Evolutionary conservation across 768 basidiomycete genomes (phyloP).

Genomic region (Leccinum incarnatum): DNA sequence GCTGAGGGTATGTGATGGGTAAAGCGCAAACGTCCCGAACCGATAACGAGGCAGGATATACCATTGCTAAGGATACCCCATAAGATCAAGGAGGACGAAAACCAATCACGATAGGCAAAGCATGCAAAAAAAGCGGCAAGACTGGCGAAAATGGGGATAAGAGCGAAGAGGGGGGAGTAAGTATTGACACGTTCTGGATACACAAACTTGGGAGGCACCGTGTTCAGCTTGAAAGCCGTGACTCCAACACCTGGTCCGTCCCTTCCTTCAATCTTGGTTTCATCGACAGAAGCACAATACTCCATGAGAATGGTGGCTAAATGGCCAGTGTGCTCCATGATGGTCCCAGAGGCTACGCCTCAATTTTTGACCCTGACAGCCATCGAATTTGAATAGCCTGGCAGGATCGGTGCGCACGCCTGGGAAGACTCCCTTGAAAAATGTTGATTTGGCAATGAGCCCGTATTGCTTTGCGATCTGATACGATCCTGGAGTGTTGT

Average conservation of each 20-base stretch:
- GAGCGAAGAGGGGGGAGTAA: slow-evolving; percentile 6
- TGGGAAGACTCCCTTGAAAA: slow-evolving; percentile 14
- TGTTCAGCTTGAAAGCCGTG: not conserved
- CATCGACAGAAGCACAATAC: not conserved
- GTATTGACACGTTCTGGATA: not conserved
- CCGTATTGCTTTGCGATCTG: slow-evolving; percentile 27
- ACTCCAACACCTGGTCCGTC: not conserved
- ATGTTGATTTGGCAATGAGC: slow-evolving; percentile 13
- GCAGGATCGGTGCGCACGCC: slow-evolving; percentile 15
- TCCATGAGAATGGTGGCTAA: slow-evolving; percentile 5
- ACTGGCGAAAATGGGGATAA: slow-evolving; percentile 20
- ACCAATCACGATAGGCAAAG: slow-evolving; percentile 25
- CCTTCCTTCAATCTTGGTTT: not conserved
- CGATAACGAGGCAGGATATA: slow-evolving; percentile 23
- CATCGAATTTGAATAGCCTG: slow-evolving; percentile 2
- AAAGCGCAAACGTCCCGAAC: slow-evolving; percentile 18
- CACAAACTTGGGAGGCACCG: not conserved
- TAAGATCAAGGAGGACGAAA: slow-evolving; percentile 25
- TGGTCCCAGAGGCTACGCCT: slow-evolving; percentile 3
- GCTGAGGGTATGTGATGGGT: slow-evolving; percentile 14
- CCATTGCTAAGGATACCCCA: slow-evolving; percentile 30
- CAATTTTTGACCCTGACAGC: slow-evolving; percentile 1
- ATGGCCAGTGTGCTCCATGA: slow-evolving; percentile 10
- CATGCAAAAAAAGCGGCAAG: slow-evolving; percentile 17
- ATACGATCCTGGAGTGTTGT: slow-evolving; percentile 34